phyloP scores from a whole-genome alignment of 2,329 filamentous ascomycete genomes.

The Exophiala mesophila region DNA sequence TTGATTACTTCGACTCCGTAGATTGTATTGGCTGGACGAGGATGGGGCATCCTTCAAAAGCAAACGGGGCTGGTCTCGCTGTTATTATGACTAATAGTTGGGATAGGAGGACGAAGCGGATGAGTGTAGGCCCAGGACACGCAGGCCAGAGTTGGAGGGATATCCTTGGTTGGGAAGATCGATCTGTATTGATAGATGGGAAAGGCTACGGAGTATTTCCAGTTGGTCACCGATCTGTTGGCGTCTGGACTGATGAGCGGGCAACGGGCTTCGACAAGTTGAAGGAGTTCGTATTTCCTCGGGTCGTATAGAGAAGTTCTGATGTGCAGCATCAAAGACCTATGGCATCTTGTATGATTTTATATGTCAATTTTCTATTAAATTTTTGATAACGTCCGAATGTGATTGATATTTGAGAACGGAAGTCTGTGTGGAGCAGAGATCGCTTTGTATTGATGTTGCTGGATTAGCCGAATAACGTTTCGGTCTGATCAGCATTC shows the following conservation, averaged over 20 bases:
- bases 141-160: constrained; percentile 62
- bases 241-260: constrained; percentile 46
- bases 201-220: constrained; percentile 57
- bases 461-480: too few species aligned
- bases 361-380: too few species aligned
- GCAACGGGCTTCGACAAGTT: constrained; percentile 15
- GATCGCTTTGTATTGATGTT: too few species aligned
- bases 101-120: constrained; percentile 44
- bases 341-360: too few species aligned
- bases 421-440: too few species aligned
- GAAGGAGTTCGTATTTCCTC: constrained; percentile 18
- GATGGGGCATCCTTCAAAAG: constrained; percentile 32
- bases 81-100: constrained; percentile 53
- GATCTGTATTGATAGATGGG: constrained; percentile 54
- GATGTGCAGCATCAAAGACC: too few species aligned
- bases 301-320: too few species aligned
- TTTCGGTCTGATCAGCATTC: too few species aligned
- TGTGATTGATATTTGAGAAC: too few species aligned
- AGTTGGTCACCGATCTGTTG: constrained; percentile 51
- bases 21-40: constrained; percentile 61
- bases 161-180: constrained; percentile 51
- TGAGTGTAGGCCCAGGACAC: constrained; percentile 58
- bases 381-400: too few species aligned
- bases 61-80: constrained; percentile 44
- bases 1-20: constrained; percentile 58